Conservation (phyloP, 176 grass and related monocot genomes). For the Areca catechu region DNA sequence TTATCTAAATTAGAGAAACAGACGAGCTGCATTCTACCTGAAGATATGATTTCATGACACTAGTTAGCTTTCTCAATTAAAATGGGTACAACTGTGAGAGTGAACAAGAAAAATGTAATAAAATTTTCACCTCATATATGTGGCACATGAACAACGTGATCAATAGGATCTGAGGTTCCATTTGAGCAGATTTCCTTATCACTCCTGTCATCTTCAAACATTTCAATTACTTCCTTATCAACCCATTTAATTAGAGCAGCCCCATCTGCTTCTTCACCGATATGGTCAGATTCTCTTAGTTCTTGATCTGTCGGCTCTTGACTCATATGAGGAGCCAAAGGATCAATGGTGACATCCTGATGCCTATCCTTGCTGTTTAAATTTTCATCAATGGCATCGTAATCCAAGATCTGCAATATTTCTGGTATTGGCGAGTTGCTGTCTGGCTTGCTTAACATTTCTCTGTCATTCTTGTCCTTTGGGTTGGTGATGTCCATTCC, state of each 20-base stretch:
- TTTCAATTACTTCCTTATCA: too few species aligned
- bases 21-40: too few species aligned
- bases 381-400: slow-evolving; percentile 29
- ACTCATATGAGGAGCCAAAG: slow-evolving; percentile 13
- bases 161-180: not conserved
- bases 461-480: slow-evolving; percentile 38
- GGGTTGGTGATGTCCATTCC: slow-evolving; percentile 19
- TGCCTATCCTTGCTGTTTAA: slow-evolving; percentile 11
- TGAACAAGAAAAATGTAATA: too few species aligned
- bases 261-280: slow-evolving; percentile 10
- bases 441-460: slow-evolving; percentile 18
- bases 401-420: slow-evolving; percentile 54
- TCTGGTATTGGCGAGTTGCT: slow-evolving; percentile 19
- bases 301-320: not conserved
- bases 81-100: too few species aligned
- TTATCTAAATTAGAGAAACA: too few species aligned
- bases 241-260: slow-evolving; percentile 9
- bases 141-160: not conserved
- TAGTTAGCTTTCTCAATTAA: too few species aligned
- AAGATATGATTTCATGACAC: too few species aligned
- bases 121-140: slow-evolving; percentile 7
- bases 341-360: not conserved
- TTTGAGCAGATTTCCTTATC: slow-evolving; percentile 19
- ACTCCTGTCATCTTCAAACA: not conserved
- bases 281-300: slow-evolving; percentile 15